Evolutionary conservation across 139 green algal species (phyloP).

Genomic region (Ulvella scutata): DNA sequence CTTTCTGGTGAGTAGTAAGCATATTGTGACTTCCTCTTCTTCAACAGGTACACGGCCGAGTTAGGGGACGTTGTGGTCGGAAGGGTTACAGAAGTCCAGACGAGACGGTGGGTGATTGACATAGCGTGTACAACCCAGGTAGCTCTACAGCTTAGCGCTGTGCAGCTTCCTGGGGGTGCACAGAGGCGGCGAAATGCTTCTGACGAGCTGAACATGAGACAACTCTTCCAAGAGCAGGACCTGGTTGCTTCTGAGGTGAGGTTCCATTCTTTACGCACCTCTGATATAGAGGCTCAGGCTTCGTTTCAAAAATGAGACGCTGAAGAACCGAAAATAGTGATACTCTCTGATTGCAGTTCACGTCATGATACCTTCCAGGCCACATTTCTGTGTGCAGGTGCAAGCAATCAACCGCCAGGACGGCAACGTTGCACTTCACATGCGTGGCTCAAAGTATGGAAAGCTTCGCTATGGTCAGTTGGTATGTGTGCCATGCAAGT

Average conservation of each 20-base stretch:
- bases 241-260: neutral
- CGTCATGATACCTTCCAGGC: no score
- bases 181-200: neutral
- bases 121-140: neutral
- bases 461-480: neutral
- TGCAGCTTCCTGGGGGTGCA: neutral
- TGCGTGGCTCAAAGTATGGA: neutral
- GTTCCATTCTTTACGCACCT: no score
- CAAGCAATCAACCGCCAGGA: neutral
- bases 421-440: neutral
- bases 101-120: neutral
- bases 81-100: neutral
- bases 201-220: neutral
- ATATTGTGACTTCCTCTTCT: no score
- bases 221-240: neutral
- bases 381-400: no score
- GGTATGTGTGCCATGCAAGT: neutral
- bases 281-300: no score
- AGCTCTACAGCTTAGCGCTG: neutral
- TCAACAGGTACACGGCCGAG: neutral
- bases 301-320: no score
- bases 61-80: neutral
- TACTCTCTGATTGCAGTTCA: no score
- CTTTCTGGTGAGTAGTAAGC: no score
- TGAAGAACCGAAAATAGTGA: no score